phyloP scores from a whole-genome alignment of 1,139 yeast species.

The Candida pseudocylindracea region DNA sequence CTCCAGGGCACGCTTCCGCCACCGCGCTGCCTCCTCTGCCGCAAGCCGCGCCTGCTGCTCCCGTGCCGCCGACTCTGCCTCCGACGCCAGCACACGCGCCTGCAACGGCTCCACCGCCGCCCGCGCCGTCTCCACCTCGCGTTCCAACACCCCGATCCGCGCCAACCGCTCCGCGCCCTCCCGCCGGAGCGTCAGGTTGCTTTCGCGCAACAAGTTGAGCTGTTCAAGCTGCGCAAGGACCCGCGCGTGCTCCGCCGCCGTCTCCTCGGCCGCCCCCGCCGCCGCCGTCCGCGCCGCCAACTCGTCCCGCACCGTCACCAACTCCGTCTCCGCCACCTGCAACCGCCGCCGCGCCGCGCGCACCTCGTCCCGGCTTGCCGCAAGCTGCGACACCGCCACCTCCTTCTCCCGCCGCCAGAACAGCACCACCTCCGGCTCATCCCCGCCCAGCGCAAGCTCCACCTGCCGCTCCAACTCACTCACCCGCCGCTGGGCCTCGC shows the following conservation, averaged over 20 bases:
- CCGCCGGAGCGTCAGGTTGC: conserved; percentile 42
- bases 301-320: conserved; percentile 9
- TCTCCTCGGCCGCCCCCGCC: conserved; percentile 6
- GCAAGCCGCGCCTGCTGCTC: conserved; percentile 12
- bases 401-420: conserved; percentile 65
- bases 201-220: conserved; percentile 49
- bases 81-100: not conserved
- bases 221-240: conserved; percentile 43
- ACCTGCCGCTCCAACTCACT: not conserved
- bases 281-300: conserved; percentile 4
- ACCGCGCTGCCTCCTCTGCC: conserved; percentile 16
- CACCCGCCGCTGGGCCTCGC: not conserved
- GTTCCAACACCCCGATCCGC: conserved; percentile 8
- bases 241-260: conserved; percentile 25
- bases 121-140: conserved; percentile 3
- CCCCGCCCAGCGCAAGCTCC: conserved; percentile 5
- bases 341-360: not conserved
- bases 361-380: conserved; percentile 21
- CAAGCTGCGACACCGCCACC: conserved; percentile 35
- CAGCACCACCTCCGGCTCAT: conserved; percentile 29
- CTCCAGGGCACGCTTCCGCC: conserved; percentile 9
- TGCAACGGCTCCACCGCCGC: conserved; percentile 8
- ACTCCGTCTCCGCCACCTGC: not conserved
- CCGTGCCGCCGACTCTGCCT: conserved; percentile 8
- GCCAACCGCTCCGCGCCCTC: conserved; percentile 15